A percentile compares a stretch with the other conserved stretches of the same genome.
Evolutionary conservation across 768 basidiomycete species (phyloP).

Genomic region (Russula compacta): DNA sequence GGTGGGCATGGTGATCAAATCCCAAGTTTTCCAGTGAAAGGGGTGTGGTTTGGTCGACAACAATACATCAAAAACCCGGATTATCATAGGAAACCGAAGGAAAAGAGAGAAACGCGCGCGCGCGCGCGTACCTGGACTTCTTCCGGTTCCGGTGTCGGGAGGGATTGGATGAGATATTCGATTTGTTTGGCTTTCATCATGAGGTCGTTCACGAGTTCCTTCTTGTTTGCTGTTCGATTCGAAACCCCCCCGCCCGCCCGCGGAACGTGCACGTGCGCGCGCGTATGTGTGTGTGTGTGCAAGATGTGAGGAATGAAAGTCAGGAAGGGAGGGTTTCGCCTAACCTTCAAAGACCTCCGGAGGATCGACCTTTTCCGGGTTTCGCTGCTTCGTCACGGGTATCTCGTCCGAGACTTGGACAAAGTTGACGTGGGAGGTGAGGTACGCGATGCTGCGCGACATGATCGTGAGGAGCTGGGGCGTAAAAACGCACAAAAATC

Average conservation of each 20-base stretch:
- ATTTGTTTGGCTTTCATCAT: slow-evolving; percentile 85
- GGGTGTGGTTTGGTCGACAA: too few species aligned
- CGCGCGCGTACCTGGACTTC: slow-evolving; percentile 51
- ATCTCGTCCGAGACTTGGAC: slow-evolving; percentile 68
- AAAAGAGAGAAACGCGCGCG: not conserved
- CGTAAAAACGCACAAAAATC: not conserved
- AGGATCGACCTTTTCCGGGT: slow-evolving; percentile 59
- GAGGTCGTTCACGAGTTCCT: slow-evolving; percentile 75
- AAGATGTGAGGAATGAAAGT: not conserved
- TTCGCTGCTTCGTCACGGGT: slow-evolving; percentile 76
- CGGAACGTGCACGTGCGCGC: too few species aligned
- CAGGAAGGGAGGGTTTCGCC: not conserved
- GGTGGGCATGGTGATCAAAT: not conserved
- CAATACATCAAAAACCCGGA: not conserved
- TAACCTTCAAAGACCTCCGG: slow-evolving; percentile 70
- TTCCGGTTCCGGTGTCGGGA: slow-evolving; percentile 73
- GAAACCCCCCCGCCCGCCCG: not conserved
- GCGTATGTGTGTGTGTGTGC: not conserved
- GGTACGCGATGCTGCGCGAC: slow-evolving; percentile 73
- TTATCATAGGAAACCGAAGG: too few species aligned
- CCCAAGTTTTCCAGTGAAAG: too few species aligned
- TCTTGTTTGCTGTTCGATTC: slow-evolving; percentile 55
- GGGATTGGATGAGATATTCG: slow-evolving; percentile 69
- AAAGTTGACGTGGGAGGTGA: slow-evolving; percentile 69
- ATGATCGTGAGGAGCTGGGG: slow-evolving; percentile 77